These are phyloP conservation scores for Xylariaceae sp. DNA, from an alignment of 2,329 filamentous ascomycete species.

Conservation along the genomic window DNA sequence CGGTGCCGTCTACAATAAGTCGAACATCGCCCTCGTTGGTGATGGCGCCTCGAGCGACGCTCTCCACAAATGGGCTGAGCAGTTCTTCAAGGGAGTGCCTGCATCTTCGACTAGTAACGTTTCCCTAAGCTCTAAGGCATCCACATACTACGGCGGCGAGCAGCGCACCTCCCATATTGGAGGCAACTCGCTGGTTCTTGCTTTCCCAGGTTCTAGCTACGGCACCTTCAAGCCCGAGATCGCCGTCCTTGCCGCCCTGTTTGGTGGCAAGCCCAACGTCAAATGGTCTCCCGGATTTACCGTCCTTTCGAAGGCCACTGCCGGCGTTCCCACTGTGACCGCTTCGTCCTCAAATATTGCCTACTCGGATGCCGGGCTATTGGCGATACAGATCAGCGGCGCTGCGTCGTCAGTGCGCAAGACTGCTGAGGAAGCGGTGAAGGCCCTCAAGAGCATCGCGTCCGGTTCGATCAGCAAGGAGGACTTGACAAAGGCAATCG, in stretches of 20 bases:
- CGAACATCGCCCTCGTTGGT: slow-evolving; percentile 85
- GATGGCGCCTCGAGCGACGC: slow-evolving; percentile 75
- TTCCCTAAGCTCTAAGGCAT: slow-evolving; percentile 54
- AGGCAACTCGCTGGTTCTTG: slow-evolving; percentile 82
- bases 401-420: slow-evolving; percentile 65
- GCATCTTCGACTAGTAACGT: slow-evolving; percentile 47
- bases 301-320: slow-evolving; percentile 73
- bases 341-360: slow-evolving; percentile 70
- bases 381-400: slow-evolving; percentile 77
- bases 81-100: slow-evolving; percentile 79
- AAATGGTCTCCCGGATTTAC: slow-evolving; percentile 97
- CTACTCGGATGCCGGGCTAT: slow-evolving; percentile 91
- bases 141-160: slow-evolving; percentile 93
- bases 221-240: slow-evolving; percentile 83
- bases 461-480: slow-evolving; percentile 73
- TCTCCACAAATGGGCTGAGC: slow-evolving; percentile 81
- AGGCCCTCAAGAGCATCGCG: slow-evolving; percentile 75
- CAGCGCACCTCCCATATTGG: slow-evolving; percentile 73
- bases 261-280: slow-evolving; percentile 85
- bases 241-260: slow-evolving; percentile 77
- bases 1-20: slow-evolving; percentile 74
- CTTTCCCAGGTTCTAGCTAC: slow-evolving; percentile 84
- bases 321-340: slow-evolving; percentile 58
- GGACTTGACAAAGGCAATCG: slow-evolving; percentile 84
- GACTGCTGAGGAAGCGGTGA: slow-evolving; percentile 71